phyloP scores from a whole-genome alignment of 2,329 filamentous ascomycete genomes.

The Alternaria viburni region DNA sequence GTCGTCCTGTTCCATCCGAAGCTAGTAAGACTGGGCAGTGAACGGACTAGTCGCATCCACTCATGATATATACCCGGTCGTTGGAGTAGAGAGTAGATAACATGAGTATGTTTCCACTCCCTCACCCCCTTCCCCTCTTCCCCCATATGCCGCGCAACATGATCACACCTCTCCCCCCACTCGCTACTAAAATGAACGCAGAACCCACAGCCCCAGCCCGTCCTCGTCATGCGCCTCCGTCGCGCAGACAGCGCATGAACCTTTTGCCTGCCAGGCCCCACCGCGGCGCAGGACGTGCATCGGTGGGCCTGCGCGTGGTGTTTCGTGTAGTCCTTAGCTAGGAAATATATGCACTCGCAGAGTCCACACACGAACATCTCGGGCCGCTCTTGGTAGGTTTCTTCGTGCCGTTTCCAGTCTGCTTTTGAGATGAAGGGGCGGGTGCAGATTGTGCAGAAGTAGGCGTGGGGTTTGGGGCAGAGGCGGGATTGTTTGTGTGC shows the following conservation, averaged over 20 bases:
- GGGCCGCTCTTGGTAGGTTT: slow-evolving; percentile 70
- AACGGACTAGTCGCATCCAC: slow-evolving; percentile 53
- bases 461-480: slow-evolving; percentile 31
- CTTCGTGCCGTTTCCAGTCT: slow-evolving; percentile 72
- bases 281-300: slow-evolving; percentile 55
- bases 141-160: slow-evolving; percentile 70
- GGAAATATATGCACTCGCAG: slow-evolving; percentile 69
- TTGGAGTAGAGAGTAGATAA: slow-evolving; percentile 69
- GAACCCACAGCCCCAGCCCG: slow-evolving; percentile 72
- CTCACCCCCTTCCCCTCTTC: slow-evolving; percentile 57
- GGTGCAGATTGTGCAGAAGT: slow-evolving; percentile 56
- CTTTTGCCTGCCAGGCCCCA: slow-evolving; percentile 58
- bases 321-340: slow-evolving; percentile 69
- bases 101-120: slow-evolving; percentile 70
- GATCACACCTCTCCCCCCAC: slow-evolving; percentile 68
- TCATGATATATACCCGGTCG: slow-evolving; percentile 64
- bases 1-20: slow-evolving; percentile 33
- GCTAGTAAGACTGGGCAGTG: slow-evolving; percentile 12
- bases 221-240: slow-evolving; percentile 46
- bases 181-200: slow-evolving; percentile 67
- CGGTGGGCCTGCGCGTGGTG: slow-evolving; percentile 68
- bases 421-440: slow-evolving; percentile 70
- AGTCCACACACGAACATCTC: slow-evolving; percentile 69
- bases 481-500: slow-evolving; percentile 28
- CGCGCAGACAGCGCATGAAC: slow-evolving; percentile 50